Evolutionary conservation across 192 early-diverging fungal genomes (phyloP).

Genomic region (Phycomyces blakesleeanus): DNA sequence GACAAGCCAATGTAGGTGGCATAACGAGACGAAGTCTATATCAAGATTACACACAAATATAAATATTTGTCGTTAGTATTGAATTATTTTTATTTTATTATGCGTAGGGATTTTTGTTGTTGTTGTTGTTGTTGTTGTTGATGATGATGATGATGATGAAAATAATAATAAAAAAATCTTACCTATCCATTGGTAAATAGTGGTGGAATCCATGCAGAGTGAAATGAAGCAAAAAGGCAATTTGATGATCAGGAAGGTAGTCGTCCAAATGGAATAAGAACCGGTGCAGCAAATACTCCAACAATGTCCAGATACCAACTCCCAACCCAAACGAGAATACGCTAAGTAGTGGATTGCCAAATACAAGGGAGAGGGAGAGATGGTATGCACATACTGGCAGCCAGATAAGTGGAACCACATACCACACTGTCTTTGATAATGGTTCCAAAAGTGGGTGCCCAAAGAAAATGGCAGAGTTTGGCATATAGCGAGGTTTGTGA

Average conservation of each 20-base stretch:
- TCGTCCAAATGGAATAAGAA: slow-evolving; percentile 94
- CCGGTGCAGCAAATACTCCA: slow-evolving; percentile 90
- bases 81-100: no score
- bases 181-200: slow-evolving; percentile 94
- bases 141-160: no score
- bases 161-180: no score
- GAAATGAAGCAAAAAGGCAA: slow-evolving; percentile 79
- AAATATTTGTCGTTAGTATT: no score
- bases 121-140: no score
- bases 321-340: slow-evolving; percentile 61
- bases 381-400: slow-evolving; percentile 64
- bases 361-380: slow-evolving; percentile 29
- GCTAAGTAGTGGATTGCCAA: slow-evolving; percentile 33
- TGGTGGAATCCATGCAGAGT: slow-evolving; percentile 94
- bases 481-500: slow-evolving; percentile 81
- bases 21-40: slow-evolving; percentile 88
- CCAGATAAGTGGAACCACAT: slow-evolving; percentile 84
- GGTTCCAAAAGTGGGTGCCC: slow-evolving; percentile 72
- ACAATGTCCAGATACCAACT: slow-evolving; percentile 75
- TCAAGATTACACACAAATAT: no score
- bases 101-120: no score
- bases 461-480: slow-evolving; percentile 80
- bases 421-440: slow-evolving; percentile 92
- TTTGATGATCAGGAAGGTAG: slow-evolving; percentile 77
- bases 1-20: slow-evolving; percentile 81